Conservation (phyloP, 768 basidiomycete species). For the Pleurotus citrinopileatus region DNA sequence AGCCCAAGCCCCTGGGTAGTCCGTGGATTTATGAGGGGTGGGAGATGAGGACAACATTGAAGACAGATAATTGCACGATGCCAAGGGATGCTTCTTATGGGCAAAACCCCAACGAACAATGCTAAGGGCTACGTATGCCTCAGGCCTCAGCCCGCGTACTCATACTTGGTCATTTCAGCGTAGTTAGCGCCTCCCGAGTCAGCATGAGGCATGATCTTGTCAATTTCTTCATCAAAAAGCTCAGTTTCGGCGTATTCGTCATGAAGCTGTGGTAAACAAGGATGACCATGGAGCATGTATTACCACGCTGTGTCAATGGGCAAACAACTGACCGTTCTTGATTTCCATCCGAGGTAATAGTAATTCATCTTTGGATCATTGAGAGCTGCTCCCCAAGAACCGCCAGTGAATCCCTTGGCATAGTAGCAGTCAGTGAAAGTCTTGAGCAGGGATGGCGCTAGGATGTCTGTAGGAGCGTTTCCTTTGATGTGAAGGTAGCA, state of each 20-base stretch:
- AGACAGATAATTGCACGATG: too few species aligned
- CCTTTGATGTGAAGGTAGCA: conserved; percentile 14
- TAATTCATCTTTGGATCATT: conserved; percentile 18
- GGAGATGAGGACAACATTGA: too few species aligned
- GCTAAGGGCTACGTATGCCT: background rate
- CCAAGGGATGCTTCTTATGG: too few species aligned
- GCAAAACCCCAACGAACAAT: too few species aligned
- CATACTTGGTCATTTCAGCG: conserved; percentile 13
- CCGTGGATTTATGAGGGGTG: too few species aligned
- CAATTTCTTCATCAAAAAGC: conserved; percentile 18
- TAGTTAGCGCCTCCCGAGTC: conserved; percentile 12
- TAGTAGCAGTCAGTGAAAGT: conserved; percentile 22
- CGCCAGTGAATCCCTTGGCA: conserved; percentile 19
- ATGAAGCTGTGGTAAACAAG: conserved; percentile 14
- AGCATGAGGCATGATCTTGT: conserved; percentile 18
- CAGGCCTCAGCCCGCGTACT: background rate
- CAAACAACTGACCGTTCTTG: conserved; percentile 13
- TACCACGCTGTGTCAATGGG: too few species aligned
- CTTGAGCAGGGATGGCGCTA: conserved; percentile 17
- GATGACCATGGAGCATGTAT: background rate
- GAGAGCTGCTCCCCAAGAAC: conserved; percentile 17
- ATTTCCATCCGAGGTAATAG: conserved; percentile 22
- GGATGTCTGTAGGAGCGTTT: conserved; percentile 4
- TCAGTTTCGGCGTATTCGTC: conserved; percentile 14
- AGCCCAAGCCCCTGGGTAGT: too few species aligned